Base-by-base conservation (phyloP, 2,329 filamentous ascomycete genomes). In the Alternaria postmessia region DNA sequence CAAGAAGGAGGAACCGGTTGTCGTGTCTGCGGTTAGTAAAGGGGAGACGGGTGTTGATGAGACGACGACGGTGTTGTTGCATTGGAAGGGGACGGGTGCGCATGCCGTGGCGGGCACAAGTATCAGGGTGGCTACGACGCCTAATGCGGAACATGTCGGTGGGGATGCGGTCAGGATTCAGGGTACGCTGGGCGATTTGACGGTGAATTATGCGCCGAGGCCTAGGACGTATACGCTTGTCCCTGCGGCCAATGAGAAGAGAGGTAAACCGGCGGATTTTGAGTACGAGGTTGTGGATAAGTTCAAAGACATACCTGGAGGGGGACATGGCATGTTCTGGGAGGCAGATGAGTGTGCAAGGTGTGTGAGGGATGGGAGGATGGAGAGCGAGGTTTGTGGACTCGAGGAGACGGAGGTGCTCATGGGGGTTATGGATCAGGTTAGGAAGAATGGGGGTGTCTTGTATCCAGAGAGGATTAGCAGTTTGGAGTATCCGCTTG, bases 321-420 rank as follows among this genome's bases (percentile, higher is more conserved):
- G 82, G 66, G 92, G 92, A 7, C 89, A 92, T 64, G 93, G 92
- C 48, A 95, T 96, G 91, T 95, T 92, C 80, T 94, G 90, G 90
- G 91, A 94, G 76, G 92, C 92, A 1, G 91, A 94, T 75, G 91
- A 93, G 81, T 90, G 87, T 65, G 91, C 89, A 26, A 84, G 88
- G 44, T 92, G 90, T 67, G 74, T 96, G 58, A 84, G 90, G 42
- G 92, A 95, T 75, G 91, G 92, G n/a, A 88, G 87, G 80, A 85
- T 89, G 71, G 89, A 96, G 82, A 93, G 92, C 74, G 84, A 86
- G 57, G 75, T 68, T 46, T 68, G 76, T 47, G 85, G 85, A 8
- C 81, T 95, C 78, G 87, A 89, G 47, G 93, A 97, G 84, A 94
- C 90, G 73, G 83, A 96, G 57, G 85, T 89, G 49, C 92, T 97